Evolutionary conservation across 345 rosid genomes (phyloP).

Genomic region (Pistacia vera): DNA sequence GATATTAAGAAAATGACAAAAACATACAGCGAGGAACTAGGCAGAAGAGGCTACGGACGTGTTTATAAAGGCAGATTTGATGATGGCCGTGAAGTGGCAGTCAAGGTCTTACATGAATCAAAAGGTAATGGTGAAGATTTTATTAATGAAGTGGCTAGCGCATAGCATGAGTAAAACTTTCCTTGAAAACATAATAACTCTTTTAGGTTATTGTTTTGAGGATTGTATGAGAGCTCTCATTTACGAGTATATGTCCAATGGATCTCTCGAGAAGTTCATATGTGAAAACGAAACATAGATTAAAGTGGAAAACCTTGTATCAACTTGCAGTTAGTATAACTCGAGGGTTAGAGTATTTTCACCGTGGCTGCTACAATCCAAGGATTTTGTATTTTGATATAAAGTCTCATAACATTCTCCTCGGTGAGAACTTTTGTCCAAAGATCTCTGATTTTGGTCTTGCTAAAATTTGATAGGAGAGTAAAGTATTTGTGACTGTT

Average conservation of each 20-base stretch:
- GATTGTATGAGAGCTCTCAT: background rate
- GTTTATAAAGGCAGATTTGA: background rate
- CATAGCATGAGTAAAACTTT: background rate
- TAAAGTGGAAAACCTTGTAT: background rate
- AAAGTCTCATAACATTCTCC: background rate
- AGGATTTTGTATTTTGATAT: conserved; percentile 7
- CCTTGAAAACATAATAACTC: background rate
- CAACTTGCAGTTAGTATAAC: conserved; percentile 3
- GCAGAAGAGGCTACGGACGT: background rate
- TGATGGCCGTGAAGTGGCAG: background rate
- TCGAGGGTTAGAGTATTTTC: conserved; percentile 7
- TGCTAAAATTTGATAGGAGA: background rate
- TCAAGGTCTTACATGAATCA: background rate
- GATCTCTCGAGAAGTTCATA: conserved; percentile 4
- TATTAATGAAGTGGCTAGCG: conserved; percentile 1
- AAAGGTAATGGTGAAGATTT: conserved; percentile 9
- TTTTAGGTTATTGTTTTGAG: conserved; percentile 11
- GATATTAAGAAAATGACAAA: too few species aligned
- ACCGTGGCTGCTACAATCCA: background rate
- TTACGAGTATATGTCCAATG: background rate
- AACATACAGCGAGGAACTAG: background rate
- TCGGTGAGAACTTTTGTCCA: background rate
- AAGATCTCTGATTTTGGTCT: conserved; percentile 6
- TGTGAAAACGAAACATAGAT: background rate
- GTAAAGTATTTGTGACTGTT: background rate